These are phyloP conservation scores for Rhazya stricta DNA, from an alignment of 257 asterid species.

Conservation along the genomic window DNA sequence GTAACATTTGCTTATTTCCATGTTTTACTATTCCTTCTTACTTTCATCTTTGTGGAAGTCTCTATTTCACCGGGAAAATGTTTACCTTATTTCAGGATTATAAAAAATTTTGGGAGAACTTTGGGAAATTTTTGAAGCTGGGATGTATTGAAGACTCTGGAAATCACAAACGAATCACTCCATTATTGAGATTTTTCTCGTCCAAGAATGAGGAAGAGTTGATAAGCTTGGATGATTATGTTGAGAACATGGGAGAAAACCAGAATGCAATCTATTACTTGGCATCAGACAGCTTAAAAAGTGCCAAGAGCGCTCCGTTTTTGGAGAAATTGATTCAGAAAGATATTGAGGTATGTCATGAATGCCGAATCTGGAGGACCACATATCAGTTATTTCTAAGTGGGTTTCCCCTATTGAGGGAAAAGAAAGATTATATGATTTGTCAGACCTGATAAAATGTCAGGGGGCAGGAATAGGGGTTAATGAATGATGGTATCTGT, in stretches of 20 bases:
- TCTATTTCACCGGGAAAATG: background rate
- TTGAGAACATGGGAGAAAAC: slow-evolving; percentile 93
- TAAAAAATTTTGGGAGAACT: slow-evolving; percentile 97
- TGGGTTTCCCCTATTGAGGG: too few species aligned
- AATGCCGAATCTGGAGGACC: background rate
- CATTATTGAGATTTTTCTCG: slow-evolving; percentile 77
- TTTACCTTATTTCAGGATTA: slow-evolving; percentile 56
- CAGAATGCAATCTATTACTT: slow-evolving; percentile 88
- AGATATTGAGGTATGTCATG: slow-evolving; percentile 68
- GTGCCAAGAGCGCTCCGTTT: slow-evolving; percentile 97
- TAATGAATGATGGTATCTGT: background rate
- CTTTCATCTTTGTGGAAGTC: background rate
- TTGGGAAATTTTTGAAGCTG: slow-evolving; percentile 83
- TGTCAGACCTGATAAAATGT: background rate
- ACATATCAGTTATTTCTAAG: background rate
- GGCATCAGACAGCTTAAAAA: slow-evolving; percentile 93
- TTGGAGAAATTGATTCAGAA: slow-evolving; percentile 88
- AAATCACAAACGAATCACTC: slow-evolving; percentile 82
- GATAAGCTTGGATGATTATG: slow-evolving; percentile 83
- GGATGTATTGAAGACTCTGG: slow-evolving; percentile 98
- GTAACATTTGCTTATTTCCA: background rate
- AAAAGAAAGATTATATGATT: too few species aligned
- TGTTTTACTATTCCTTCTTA: background rate
- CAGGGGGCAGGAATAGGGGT: background rate
- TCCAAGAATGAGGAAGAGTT: slow-evolving; percentile 88